These are phyloP conservation scores for Phaeosphaeria sp. DNA, from an alignment of 2,329 filamentous ascomycete genomes.

Conservation along the genomic window DNA sequence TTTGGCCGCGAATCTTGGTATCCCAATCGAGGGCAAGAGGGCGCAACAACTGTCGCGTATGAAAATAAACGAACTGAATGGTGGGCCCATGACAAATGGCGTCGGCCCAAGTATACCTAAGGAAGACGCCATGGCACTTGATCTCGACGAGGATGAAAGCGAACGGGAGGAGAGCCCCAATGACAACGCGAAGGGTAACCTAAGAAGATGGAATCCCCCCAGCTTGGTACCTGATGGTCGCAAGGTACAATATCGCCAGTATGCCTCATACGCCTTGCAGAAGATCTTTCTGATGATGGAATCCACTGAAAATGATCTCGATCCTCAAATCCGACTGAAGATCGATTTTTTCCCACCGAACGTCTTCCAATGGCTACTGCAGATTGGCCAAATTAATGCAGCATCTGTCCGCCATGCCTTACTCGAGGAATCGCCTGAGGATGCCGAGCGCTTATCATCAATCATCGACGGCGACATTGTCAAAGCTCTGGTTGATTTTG, in stretches of 20 bases:
- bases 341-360: conserved; percentile 57
- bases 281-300: conserved; percentile 53
- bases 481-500: conserved; percentile 66
- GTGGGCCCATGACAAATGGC: conserved; percentile 29
- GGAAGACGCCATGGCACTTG: conserved; percentile 20
- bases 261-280: conserved; percentile 63
- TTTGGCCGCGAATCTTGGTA: conserved; percentile 47
- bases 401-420: conserved; percentile 53
- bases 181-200: conserved; percentile 21
- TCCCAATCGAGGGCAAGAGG: conserved; percentile 30
- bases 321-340: conserved; percentile 33
- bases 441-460: conserved; percentile 54
- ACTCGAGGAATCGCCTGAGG: conserved; percentile 41
- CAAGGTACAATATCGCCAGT: conserved; percentile 67
- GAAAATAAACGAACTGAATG: conserved; percentile 27
- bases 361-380: conserved; percentile 66
- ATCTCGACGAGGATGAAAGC: conserved; percentile 19
- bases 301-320: conserved; percentile 11
- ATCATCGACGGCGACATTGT: conserved; percentile 68
- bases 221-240: conserved; percentile 50
- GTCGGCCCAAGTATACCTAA: conserved; percentile 24
- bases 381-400: conserved; percentile 58
- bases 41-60: not conserved
- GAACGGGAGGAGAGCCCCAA: not conserved
- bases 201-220: conserved; percentile 58